Conservation (phyloP, 2,329 filamentous ascomycete genomes). For the Huntiella omanensis region DNA sequence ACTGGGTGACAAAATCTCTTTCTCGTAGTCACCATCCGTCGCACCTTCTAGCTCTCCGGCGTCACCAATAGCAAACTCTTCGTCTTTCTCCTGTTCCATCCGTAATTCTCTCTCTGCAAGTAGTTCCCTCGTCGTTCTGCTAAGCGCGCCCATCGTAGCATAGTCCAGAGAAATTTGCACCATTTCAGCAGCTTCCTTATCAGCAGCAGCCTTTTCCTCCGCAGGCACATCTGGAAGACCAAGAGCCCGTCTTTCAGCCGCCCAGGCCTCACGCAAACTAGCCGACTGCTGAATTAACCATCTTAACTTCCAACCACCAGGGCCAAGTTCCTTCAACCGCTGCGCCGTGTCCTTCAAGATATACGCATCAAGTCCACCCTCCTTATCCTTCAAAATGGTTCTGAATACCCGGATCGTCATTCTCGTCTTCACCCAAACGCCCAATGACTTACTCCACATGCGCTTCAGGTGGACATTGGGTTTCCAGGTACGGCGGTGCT, state of each 20-base stretch:
- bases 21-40: constrained; percentile 18
- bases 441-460: constrained; percentile 45
- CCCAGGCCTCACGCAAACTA: constrained; percentile 45
- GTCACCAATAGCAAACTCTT: constrained; percentile 29
- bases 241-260: constrained; percentile 41
- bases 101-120: constrained; percentile 22
- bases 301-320: constrained; percentile 74
- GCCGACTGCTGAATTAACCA: constrained; percentile 75
- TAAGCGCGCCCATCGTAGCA: constrained; percentile 23
- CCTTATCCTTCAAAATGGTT: constrained; percentile 49
- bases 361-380: constrained; percentile 82
- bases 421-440: constrained; percentile 44
- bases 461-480: constrained; percentile 55
- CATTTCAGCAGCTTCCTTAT: constrained; percentile 21
- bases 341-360: constrained; percentile 60
- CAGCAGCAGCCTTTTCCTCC: constrained; percentile 13
- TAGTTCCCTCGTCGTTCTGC: constrained; percentile 19
- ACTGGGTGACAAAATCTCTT: constrained; percentile 16
- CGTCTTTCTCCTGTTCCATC: constrained; percentile 17
- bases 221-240: constrained; percentile 33
- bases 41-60: constrained; percentile 20
- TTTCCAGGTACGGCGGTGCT: constrained; percentile 54
- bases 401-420: constrained; percentile 51
- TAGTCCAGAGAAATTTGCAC: constrained; percentile 24
- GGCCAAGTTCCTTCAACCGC: constrained; percentile 69